Percentiles rank a stretch among this genome's conserved stretches.
phyloP scores from a whole-genome alignment of 2,329 filamentous ascomycete genomes.

The Cordyceps pruinosa region DNA sequence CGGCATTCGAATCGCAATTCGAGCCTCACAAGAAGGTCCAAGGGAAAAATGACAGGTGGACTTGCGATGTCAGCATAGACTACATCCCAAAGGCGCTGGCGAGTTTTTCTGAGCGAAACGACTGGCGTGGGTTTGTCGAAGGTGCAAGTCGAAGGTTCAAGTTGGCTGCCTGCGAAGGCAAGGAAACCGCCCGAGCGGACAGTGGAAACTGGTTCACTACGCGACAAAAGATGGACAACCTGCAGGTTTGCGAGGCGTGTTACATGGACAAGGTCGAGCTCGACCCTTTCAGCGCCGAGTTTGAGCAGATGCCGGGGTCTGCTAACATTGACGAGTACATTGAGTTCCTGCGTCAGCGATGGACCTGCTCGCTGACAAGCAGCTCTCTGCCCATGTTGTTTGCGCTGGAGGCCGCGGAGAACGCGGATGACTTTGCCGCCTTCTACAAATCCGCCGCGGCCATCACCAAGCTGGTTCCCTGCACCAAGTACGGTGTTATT shows the following conservation, averaged over 20 bases:
- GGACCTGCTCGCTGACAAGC: slow-evolving; percentile 21
- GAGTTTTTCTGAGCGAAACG: slow-evolving; percentile 17
- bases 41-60: slow-evolving; percentile 24
- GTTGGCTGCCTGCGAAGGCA: slow-evolving; percentile 24
- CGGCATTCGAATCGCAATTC: slow-evolving; percentile 26
- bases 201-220: slow-evolving; percentile 23
- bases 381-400: slow-evolving; percentile 18
- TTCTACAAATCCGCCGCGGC: slow-evolving; percentile 22
- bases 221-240: slow-evolving; percentile 18
- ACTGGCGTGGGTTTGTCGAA: slow-evolving; percentile 26
- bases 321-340: slow-evolving; percentile 20
- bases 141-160: slow-evolving; percentile 18
- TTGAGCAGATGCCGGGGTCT: slow-evolving; percentile 17
- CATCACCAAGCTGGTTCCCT: slow-evolving; percentile 20
- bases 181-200: slow-evolving; percentile 14
- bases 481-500: slow-evolving; percentile 22
- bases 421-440: slow-evolving; percentile 20
- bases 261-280: slow-evolving; percentile 27
- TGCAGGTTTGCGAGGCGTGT: slow-evolving; percentile 29
- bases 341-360: slow-evolving; percentile 16
- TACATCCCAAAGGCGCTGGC: slow-evolving; percentile 19
- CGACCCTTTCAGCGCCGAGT: slow-evolving; percentile 24
- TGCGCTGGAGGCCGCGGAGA: slow-evolving; percentile 22
- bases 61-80: slow-evolving; percentile 24
- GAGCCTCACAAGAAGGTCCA: slow-evolving; percentile 19